phyloP scores from a whole-genome alignment of 345 rosid genomes.

The Populus pruinosa region DNA sequence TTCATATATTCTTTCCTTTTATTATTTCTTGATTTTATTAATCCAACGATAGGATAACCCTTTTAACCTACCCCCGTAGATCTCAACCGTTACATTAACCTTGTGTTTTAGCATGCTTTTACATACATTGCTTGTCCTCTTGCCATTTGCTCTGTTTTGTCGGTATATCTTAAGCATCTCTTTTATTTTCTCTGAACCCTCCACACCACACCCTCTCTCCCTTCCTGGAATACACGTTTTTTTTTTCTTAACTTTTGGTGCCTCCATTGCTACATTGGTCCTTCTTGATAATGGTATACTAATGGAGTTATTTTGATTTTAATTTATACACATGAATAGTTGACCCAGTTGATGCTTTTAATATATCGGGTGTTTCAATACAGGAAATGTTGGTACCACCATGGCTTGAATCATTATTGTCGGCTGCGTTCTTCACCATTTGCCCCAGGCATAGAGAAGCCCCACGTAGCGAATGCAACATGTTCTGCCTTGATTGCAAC shows the following conservation, averaged over 20 bases:
- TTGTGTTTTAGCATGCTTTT: conserved; percentile 8
- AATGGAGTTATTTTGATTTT: background rate
- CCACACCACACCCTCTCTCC: background rate
- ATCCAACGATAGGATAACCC: conserved; percentile 35
- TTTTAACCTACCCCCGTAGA: conserved; percentile 31
- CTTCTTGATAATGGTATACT: conserved; percentile 25
- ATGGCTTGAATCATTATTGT: conserved; percentile 73
- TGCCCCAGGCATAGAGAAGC: conserved; percentile 62
- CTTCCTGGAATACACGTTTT: background rate
- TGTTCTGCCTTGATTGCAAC: conserved; percentile 78
- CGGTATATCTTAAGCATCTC: conserved; percentile 25
- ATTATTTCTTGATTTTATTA: background rate
- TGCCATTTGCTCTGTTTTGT: conserved; percentile 8
- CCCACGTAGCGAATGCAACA: conserved; percentile 73
- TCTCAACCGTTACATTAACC: conserved; percentile 21
- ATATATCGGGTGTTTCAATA: background rate
- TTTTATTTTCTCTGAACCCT: conserved; percentile 6
- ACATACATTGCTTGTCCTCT: conserved; percentile 9
- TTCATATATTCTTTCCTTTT: background rate
- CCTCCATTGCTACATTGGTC: conserved; percentile 15
- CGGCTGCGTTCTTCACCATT: conserved; percentile 54
- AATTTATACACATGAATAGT: background rate
- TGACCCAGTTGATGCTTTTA: background rate
- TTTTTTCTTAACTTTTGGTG: background rate
- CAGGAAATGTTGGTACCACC: conserved; percentile 58